Base-by-base conservation (phyloP, 192 early-diverging fungal genomes). In the Gigaspora rosea region DNA sequence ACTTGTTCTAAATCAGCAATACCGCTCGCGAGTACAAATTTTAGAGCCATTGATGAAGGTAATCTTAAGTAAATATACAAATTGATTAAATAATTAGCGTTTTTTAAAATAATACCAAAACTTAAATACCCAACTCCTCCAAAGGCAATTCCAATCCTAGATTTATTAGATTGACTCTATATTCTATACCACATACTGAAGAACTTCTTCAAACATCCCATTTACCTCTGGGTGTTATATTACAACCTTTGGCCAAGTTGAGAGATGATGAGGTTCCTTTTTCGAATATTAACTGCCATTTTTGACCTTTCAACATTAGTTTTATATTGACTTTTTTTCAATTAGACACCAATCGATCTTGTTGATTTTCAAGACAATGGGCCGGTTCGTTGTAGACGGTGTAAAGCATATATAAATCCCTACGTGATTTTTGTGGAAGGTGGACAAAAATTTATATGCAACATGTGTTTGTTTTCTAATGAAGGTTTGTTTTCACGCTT, bases 381-480 rank as follows among this genome's bases (percentile, higher is more conserved):
- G 0, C 97, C 97, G 3, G 82, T 93, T 54, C 90, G 97, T 51
- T 99, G 97, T 81, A 79, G 86, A 66, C 91, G 96, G 4, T 99
- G 97, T 87, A 93, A 93, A 57, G 95, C 91, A 3, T 99, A 99
- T 80, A 89, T 98, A 78, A 99, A 99, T 80, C 94, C 96, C 15
- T 91, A 89, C 82, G 92, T 94, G 80, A 80, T 83, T 47, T 99
- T 96, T 76, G 91, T 92, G 11, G 92, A 97, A 36, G 96, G 96
- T 12, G 97, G 97, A 18, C 90, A 94, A 62, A 92, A 90, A 70
- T 98, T 94, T 81, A 87, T 94, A 54, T 99, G 97, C 81, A 99
- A 99, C 80, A 80, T 99, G 78, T 99, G 97, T 84, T 81, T 84
- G 27, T 92, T 92, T 78, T 92, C 95, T 66, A 99, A 95, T 80